A percentile compares a stretch with the other conserved stretches of the same genome.
These are phyloP conservation scores for Vigna radiata DNA, from an alignment of 306 rosid species.

Conservation along the genomic window DNA sequence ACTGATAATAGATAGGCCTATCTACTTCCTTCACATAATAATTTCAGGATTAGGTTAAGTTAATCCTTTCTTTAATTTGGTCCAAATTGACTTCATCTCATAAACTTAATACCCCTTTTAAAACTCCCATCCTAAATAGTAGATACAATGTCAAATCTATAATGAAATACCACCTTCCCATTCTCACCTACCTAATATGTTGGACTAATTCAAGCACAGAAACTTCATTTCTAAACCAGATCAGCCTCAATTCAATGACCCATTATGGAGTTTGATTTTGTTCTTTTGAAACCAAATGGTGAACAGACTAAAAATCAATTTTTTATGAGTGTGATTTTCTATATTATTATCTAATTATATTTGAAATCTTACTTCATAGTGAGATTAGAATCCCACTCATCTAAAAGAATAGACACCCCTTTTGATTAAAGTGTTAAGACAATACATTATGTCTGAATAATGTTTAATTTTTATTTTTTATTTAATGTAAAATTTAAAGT, in stretches of 20 bases:
- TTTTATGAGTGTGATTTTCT: no score
- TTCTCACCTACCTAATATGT: conserved; percentile 28
- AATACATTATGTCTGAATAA: no score
- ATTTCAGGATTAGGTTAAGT: background rate
- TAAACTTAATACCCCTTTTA: background rate
- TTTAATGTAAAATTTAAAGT: no score
- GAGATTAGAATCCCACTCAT: no score
- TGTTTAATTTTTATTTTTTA: no score
- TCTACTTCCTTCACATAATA: conserved; percentile 25
- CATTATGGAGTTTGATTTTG: conserved; percentile 7
- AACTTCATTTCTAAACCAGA: background rate
- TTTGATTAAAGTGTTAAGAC: no score
- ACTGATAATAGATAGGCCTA: conserved; percentile 35
- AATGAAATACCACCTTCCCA: background rate
- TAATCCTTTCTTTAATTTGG: background rate
- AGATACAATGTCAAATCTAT: background rate
- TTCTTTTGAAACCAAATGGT: background rate
- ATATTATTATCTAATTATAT: no score
- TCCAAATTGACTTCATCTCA: conserved; percentile 1
- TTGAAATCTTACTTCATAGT: no score
- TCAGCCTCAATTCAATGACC: background rate
- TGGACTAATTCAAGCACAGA: background rate
- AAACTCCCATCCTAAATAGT: background rate
- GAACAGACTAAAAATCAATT: background rate
- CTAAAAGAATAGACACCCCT: no score